Base-by-base conservation (phyloP, 1,284 basidiomycete genomes). In the Porogramme epimiltina region DNA sequence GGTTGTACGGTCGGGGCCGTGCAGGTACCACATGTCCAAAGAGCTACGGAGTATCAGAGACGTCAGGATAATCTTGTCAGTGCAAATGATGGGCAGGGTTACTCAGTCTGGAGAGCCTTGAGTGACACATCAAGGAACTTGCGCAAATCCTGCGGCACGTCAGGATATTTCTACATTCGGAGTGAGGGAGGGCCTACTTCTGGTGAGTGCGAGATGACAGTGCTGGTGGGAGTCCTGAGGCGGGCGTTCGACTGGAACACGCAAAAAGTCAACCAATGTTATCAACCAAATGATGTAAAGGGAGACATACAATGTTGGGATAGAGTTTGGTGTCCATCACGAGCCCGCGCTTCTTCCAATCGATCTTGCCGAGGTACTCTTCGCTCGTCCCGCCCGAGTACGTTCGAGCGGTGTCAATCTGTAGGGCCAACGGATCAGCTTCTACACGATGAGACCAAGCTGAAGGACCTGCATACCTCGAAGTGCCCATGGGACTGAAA, bases 401-500 rank as follows among this genome's bases (percentile, higher is more conserved):
- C 9, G 68, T 62, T 0, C 77, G 73, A 13, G 84, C 79, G 3
- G 79, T 81, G 60, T 85, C 84, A 37, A 81, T 66, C 78, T 79
- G 34, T 16, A n/a, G 15, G 19, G 26, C 4, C 26, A 26, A 16
- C 18, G 13, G 15, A 24, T 6, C 5, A 6, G 16, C 6, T 45
- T 13, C 10, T 6, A n/a, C 33, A 39, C 11, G 20, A 19, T 6
- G 38, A 6, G 11, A 22, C 19, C 26, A 22, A 3, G 10, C 13
- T 8, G 4, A 37, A 22, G 37, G 0, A 8, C 15, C 3, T 4
- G 13, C 56, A 41, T 26, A 76, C 72, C 64, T 80, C 77, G 34
- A 55, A 70, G 59, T 85, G 83, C 0, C 84, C 83, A 64, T 85
- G 82, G 5, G 71, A 68, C 28, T 76, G 73, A 64, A 85, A 84